Base-by-base conservation (phyloP, 129 eudicot species). In the Saussurea involucrata region DNA sequence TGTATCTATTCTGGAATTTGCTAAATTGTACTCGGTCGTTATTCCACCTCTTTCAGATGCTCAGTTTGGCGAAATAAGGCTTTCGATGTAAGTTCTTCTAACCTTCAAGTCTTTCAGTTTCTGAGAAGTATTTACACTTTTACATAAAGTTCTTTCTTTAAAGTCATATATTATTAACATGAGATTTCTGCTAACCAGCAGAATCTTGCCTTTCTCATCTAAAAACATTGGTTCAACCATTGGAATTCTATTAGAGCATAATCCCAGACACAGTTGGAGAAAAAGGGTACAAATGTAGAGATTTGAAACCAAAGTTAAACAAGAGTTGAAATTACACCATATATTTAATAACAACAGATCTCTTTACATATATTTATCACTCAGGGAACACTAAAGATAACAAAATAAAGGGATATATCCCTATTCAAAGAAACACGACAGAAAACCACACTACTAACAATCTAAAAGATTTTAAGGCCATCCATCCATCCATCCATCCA, bases 1-100 rank as follows among this genome's bases (percentile, higher is more conserved):
- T 13, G 22, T 22, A 60, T 20, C 29, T 21, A 12, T 8, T 27
- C 71, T 75, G 10, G 18, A 63, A 8, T 40, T 15, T 0, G 18
- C 21, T 31, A 44, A 78, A 18, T 70, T 60, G 29, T 28, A 69
- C 12, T 17, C 3, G 3, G 6, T 69, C 46, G 9, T 3, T 12
- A 13, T 44, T 17, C 18, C 18, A 12, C 57, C 57, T 44, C 57
- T 44, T 44, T 44, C 57, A 44, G 18, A 44, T 44, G 13, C 25
- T 15, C 4, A 61, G 29, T 8, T 79, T 11, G 72, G 77, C 46
- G 77, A 79, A 22, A 79, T n/a, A 63, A 79, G 83, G 77, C 83
- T 79, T 71, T 71, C 77, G 4, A 71, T 65, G 70, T 79, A 79
- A 78, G 37, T 44, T 42, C 77, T 58, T 40, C 61, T 71, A 24